Conservation (phyloP, 108 stramenopile genomes). For the Heterococcus sp. region DNA sequence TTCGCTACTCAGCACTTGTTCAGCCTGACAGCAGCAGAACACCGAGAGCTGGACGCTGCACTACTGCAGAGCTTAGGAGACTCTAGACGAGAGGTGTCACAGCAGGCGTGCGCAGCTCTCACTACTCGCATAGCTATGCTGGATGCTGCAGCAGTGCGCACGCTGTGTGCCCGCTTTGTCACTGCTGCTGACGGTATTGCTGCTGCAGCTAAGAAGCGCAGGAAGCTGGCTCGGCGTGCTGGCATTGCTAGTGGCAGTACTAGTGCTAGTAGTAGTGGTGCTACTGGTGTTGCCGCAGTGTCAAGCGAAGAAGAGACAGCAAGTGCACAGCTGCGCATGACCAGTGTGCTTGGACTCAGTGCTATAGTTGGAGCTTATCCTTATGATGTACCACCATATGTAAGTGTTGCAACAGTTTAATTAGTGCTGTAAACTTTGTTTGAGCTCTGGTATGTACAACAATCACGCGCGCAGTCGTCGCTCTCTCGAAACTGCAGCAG, state of each 20-base stretch:
- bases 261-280: neutral
- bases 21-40: slow-evolving; percentile 18
- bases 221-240: slow-evolving; percentile 3
- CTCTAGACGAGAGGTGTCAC: slow-evolving; percentile 10
- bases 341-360: slow-evolving; percentile 22
- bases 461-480: too few relatives aligned
- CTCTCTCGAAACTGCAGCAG: too few relatives aligned
- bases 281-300: neutral
- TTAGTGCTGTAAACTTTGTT: too few relatives aligned
- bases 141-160: neutral
- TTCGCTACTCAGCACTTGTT: slow-evolving; percentile 19
- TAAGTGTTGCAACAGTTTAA: too few relatives aligned
- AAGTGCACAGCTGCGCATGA: neutral
- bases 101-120: slow-evolving; percentile 6
- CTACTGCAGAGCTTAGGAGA: slow-evolving; percentile 20
- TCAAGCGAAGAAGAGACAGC: slow-evolving; percentile 1
- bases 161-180: slow-evolving; percentile 7
- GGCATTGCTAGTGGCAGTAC: neutral
- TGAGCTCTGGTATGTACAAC: too few relatives aligned
- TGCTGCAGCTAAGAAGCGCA: slow-evolving; percentile 10
- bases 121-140: slow-evolving; percentile 22
- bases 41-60: slow-evolving; percentile 3
- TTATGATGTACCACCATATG: slow-evolving; percentile 37
- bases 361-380: slow-evolving; percentile 27
- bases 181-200: slow-evolving; percentile 12